Percentiles rank a stretch among this genome's conserved stretches.
phyloP scores from a whole-genome alignment of 2,329 filamentous ascomycete species.

The Colletotrichum viniferum region DNA sequence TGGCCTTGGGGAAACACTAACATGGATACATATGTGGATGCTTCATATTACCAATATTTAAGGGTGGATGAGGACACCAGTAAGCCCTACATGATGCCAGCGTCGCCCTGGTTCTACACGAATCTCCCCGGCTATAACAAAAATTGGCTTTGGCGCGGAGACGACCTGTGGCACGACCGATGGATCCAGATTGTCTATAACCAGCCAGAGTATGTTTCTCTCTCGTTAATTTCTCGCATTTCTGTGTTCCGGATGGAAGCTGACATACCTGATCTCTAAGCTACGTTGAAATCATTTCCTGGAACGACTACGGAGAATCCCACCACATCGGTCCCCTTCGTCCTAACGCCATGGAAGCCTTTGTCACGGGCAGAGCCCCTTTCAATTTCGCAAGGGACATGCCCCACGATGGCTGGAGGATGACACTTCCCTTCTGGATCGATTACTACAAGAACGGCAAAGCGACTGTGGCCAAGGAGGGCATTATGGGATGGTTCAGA shows the following conservation, averaged over 20 bases:
- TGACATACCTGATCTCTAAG: rapidly evolving
- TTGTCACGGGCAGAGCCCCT: constrained; percentile 35
- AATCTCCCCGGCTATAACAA: constrained; percentile 59
- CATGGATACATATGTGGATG: constrained; percentile 21
- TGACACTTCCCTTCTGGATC: constrained; percentile 53
- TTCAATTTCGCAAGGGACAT: constrained; percentile 49
- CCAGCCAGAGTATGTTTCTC: neutral
- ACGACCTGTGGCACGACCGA: constrained; percentile 62
- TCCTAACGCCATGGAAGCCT: constrained; percentile 30
- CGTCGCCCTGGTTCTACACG: constrained; percentile 64
- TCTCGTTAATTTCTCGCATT: constrained; percentile 34
- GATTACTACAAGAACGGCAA: constrained; percentile 49
- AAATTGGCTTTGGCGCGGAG: constrained; percentile 69
- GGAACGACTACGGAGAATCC: constrained; percentile 61
- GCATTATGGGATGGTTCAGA: constrained; percentile 35
- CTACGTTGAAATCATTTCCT: constrained; percentile 45
- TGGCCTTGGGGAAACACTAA: constrained; percentile 33
- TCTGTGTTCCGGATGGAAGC: constrained; percentile 24
- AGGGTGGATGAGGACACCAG: constrained; percentile 36
- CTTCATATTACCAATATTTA: constrained; percentile 14
- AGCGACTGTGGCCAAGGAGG: constrained; percentile 29
- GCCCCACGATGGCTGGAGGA: constrained; percentile 54
- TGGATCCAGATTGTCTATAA: constrained; percentile 42
- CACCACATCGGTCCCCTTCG: constrained; percentile 56
- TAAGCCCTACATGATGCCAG: constrained; percentile 56